Conservation (phyloP, 768 basidiomycete species). For the Plicaturopsis crispa region DNA sequence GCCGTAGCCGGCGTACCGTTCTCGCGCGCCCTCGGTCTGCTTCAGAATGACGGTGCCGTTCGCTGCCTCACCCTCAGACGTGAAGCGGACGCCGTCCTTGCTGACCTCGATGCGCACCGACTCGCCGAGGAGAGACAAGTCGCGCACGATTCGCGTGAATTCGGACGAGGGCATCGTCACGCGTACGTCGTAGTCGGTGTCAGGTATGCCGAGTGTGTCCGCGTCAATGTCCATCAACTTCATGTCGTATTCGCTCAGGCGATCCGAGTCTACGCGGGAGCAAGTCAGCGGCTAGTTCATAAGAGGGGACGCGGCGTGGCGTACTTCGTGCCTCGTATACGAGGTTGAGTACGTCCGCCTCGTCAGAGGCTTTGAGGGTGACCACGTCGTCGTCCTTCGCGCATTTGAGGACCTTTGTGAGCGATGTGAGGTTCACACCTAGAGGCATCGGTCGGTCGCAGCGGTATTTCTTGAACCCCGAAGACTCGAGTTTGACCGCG, state of each 20-base stretch:
- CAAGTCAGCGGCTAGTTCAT: slow-evolving; percentile 49
- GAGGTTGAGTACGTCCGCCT: slow-evolving; percentile 81
- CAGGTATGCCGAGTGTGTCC: slow-evolving; percentile 91
- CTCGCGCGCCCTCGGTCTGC: slow-evolving; percentile 41
- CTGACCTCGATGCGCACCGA: slow-evolving; percentile 91
- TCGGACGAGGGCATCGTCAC: slow-evolving; percentile 82
- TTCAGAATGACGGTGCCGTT: slow-evolving; percentile 83
- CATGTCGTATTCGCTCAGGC: slow-evolving; percentile 97
- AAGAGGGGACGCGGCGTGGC: slow-evolving; percentile 18
- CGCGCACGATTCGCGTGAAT: slow-evolving; percentile 89
- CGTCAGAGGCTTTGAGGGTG: slow-evolving; percentile 86
- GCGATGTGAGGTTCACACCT: slow-evolving; percentile 77
- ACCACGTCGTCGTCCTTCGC: slow-evolving; percentile 94
- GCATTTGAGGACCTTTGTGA: slow-evolving; percentile 95
- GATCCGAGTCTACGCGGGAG: slow-evolving; percentile 61
- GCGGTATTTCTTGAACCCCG: slow-evolving; percentile 81
- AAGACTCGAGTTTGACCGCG: slow-evolving; percentile 68
- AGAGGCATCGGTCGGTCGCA: slow-evolving; percentile 94
- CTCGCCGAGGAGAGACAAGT: slow-evolving; percentile 87
- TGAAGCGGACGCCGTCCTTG: slow-evolving; percentile 93
- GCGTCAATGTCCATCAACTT: slow-evolving; percentile 99
- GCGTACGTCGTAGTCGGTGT: slow-evolving; percentile 94
- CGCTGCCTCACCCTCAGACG: slow-evolving; percentile 89
- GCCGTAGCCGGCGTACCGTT: slow-evolving; percentile 21
- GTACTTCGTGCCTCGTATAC: slow-evolving; percentile 86